phyloP scores from a whole-genome alignment of 2,329 filamentous ascomycete species.

The Magnaporthiopsis incrustans region DNA sequence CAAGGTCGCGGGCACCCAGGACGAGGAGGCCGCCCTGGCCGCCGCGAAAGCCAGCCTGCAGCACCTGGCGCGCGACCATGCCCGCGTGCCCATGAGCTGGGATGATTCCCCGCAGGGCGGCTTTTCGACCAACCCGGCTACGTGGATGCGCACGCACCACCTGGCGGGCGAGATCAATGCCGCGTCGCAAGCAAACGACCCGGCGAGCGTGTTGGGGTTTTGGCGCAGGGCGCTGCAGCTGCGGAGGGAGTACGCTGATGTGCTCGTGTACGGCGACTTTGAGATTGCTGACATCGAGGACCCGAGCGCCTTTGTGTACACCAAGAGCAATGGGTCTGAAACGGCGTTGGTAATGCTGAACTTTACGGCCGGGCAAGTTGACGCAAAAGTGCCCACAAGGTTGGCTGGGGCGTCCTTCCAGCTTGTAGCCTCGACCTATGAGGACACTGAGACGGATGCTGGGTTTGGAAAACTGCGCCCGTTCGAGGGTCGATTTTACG shows the following conservation, averaged over 20 bases:
- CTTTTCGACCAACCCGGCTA: conserved; percentile 43
- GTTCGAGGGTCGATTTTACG: background rate
- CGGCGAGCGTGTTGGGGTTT: conserved; percentile 46
- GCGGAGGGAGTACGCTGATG: conserved; percentile 46
- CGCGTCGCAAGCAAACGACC: conserved; percentile 33
- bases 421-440: background rate
- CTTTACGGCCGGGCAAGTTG: conserved; percentile 20
- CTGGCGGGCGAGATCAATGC: conserved; percentile 49
- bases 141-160: conserved; percentile 58
- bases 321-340: conserved; percentile 22
- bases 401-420: background rate
- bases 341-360: conserved; percentile 31
- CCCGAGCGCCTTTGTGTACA: conserved; percentile 35
- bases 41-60: conserved; percentile 45
- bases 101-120: conserved; percentile 43
- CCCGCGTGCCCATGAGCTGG: conserved; percentile 64
- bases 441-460: background rate
- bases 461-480: background rate
- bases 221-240: conserved; percentile 49
- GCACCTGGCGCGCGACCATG: conserved; percentile 55
- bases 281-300: conserved; percentile 40
- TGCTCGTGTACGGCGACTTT: conserved; percentile 56
- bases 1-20: conserved; percentile 9
- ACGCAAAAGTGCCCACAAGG: background rate
- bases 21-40: conserved; percentile 30